Evolutionary conservation across 352 stramenopile species (phyloP), one percentile per base, ranked within the genome.

Genomic region (Globisporangium rhizosaccharum): DNA sequence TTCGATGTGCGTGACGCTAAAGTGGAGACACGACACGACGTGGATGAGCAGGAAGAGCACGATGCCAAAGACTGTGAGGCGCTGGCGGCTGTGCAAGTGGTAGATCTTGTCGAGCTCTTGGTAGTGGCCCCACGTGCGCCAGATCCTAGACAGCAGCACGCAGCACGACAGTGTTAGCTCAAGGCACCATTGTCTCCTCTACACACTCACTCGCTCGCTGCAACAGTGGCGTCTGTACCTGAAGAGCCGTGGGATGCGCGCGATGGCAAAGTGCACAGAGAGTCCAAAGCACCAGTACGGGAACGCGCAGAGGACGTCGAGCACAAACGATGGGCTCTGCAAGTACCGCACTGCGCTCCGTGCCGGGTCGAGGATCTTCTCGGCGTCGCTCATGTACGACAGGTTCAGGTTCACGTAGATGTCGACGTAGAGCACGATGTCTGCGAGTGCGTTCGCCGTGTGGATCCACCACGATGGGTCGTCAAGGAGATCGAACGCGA

Each of bases 331-430:
- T 8, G 56, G 33, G 12, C 66, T 54, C 5, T 51, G 14, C 3
- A 87, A 14, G 54, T 89, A 89, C 36, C 63, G 61, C 5, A 42
- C n/a, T 0, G 75, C 70, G 42, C 71, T 85, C 47, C 65, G 59
- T 9, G 54, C 60, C 3, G 79, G 59, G 18, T 83, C 63, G 39
- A 74, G 62, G 28, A 87, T 87, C 37, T 79, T 86, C 46, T 89
- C 79, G 1, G 73, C 65, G 39, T 87, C 61, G 9, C 67, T 48
- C 5, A 60, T 70, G 57, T 80, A 89, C 6, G 76, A 83, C 0
- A 87, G 60, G 14, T 76, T 83, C 26, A 86, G 73, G 53, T 87
- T 89, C 6, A 86, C 26, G n/a, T 85, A 63, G 5, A 89, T 56
- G 28, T 87, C 77, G 11, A 66, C 57, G 10, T 64, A 63, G 5